Percentiles rank a stretch among this genome's conserved stretches.
Evolutionary conservation across 2,329 filamentous ascomycete genomes (phyloP).

Genomic region (Talaromyces pinophilus): DNA sequence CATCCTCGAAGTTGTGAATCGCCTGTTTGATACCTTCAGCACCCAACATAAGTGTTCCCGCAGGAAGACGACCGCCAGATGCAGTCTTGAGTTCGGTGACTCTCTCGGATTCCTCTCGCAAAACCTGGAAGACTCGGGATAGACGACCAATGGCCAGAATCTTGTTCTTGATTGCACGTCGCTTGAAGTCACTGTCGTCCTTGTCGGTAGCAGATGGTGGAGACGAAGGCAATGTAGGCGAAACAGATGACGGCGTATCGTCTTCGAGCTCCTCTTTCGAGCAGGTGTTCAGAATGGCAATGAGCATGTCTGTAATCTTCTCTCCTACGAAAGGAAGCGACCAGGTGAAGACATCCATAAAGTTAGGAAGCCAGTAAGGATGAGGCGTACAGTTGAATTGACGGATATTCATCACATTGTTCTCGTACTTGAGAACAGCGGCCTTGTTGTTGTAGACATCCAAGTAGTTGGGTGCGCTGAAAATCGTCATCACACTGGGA

Average conservation of each 20-base stretch:
- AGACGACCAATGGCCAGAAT: conserved; percentile 95
- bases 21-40: conserved; percentile 98
- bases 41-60: conserved; percentile 95
- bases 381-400: conserved; percentile 99
- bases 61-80: conserved; percentile 85
- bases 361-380: conserved; percentile 99
- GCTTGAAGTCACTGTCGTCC: conserved; percentile 75
- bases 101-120: conserved; percentile 94
- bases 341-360: conserved; percentile 99
- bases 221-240: conserved; percentile 70
- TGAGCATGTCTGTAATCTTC: conserved; percentile 99
- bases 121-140: conserved; percentile 95
- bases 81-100: conserved; percentile 98
- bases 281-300: conserved; percentile 96
- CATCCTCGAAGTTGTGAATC: conserved; percentile 95
- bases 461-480: conserved; percentile 97
- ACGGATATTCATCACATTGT: conserved; percentile 99
- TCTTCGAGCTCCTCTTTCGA: conserved; percentile 98
- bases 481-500: conserved; percentile 99
- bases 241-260: conserved; percentile 73
- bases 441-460: conserved; percentile 99
- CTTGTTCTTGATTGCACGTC: conserved; percentile 99
- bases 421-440: conserved; percentile 97
- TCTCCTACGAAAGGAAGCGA: conserved; percentile 97
- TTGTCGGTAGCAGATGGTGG: conserved; percentile 68